A percentile compares a stretch with the other conserved stretches of the same genome.
Conservation (phyloP, 257 asterid species). For the Hygrophila difformis region DNA sequence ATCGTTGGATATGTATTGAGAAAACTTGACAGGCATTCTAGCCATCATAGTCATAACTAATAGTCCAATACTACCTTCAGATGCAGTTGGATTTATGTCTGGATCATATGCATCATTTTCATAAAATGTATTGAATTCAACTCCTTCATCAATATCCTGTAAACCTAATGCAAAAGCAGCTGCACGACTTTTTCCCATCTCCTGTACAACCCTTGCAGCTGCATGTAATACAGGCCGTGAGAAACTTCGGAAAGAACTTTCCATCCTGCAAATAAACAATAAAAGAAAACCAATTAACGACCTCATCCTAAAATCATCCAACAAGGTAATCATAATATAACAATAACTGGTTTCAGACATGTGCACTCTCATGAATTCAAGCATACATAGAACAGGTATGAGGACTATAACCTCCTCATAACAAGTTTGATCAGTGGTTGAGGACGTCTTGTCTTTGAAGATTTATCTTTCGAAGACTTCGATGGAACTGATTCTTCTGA, state of each 20-base stretch:
- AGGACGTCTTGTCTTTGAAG: slow-evolving; percentile 77
- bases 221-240: slow-evolving; percentile 97
- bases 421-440: slow-evolving; percentile 97
- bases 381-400: slow-evolving; percentile 8
- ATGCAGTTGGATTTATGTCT: slow-evolving; percentile 76
- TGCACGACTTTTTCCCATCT: slow-evolving; percentile 98
- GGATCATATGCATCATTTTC: slow-evolving; percentile 70
- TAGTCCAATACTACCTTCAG: slow-evolving; percentile 61
- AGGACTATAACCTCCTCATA: slow-evolving; percentile 76
- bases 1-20: background rate
- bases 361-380: slow-evolving; percentile 3
- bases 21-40: background rate
- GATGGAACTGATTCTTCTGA: slow-evolving; percentile 58
- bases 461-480: slow-evolving; percentile 69
- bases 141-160: slow-evolving; percentile 94
- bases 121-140: slow-evolving; percentile 51
- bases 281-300: slow-evolving; percentile 11
- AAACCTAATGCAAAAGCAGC: slow-evolving; percentile 94
- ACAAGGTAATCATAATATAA: too few species aligned
- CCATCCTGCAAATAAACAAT: slow-evolving; percentile 49
- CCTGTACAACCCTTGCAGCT: slow-evolving; percentile 97
- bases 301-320: background rate
- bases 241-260: slow-evolving; percentile 89
- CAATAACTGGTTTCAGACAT: background rate
- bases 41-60: slow-evolving; percentile 14